phyloP scores from a whole-genome alignment of 257 asterid species.

The Solanum rostratum region DNA sequence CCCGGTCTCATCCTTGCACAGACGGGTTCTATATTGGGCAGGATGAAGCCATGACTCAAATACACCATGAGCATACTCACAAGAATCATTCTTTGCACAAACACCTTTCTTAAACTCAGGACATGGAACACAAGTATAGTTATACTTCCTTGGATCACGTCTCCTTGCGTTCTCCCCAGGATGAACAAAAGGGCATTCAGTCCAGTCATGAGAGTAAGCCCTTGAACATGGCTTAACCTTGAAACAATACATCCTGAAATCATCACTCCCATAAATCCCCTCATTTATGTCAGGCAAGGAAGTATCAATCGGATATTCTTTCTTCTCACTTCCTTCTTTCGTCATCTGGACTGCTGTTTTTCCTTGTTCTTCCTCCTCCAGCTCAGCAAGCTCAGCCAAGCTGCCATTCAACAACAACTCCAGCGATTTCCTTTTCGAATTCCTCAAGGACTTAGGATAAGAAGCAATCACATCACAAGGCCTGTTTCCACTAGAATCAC shows the following conservation, averaged over 20 bases:
- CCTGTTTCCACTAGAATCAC: conserved; percentile 48
- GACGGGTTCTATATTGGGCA: conserved; percentile 80
- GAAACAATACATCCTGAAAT: conserved; percentile 45
- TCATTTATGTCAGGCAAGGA: conserved; percentile 36
- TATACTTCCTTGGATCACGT: conserved; percentile 53
- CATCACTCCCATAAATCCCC: conserved; percentile 36
- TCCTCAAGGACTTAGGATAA: conserved; percentile 18
- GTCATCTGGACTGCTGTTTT: not conserved
- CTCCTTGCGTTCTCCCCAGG: conserved; percentile 47
- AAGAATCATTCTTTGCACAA: conserved; percentile 52
- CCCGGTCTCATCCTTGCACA: conserved; percentile 80
- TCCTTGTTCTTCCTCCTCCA: conserved; percentile 28
- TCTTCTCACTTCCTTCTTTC: conserved; percentile 40
- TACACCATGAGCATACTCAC: conserved; percentile 92
- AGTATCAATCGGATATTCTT: conserved; percentile 56
- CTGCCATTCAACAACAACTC: conserved; percentile 59
- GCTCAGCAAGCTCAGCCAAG: conserved; percentile 2
- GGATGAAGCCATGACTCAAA: conserved; percentile 97
- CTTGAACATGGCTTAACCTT: conserved; percentile 49
- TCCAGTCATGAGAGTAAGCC: conserved; percentile 52
- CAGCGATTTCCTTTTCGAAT: conserved; percentile 28
- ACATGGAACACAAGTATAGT: conserved; percentile 77
- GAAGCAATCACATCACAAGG: conserved; percentile 54
- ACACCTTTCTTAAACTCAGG: conserved; percentile 88
- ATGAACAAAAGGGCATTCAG: conserved; percentile 44